Evolutionary conservation across 768 basidiomycete species (phyloP), one percentile per base, ranked within the genome.

Genomic region (Naganishia randhawae): DNA sequence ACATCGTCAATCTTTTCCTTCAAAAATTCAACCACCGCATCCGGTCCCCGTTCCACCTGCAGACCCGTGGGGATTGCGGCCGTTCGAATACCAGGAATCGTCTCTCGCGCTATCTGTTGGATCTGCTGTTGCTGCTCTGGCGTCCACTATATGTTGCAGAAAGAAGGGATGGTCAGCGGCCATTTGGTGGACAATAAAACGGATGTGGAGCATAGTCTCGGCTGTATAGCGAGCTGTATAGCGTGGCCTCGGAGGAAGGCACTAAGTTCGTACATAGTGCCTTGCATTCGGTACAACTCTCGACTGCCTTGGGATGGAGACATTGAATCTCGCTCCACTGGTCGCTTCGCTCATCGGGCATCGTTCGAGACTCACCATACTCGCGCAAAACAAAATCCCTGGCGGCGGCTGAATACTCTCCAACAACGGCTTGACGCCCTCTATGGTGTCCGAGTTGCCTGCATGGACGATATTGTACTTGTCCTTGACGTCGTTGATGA

Each of bases 101-200:
- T 76, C 16, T 71, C 71, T 11, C 57, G 55, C 3, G 76, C 77
- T 50, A 79, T 76, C 27, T 42, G 41, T 42, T 75, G 72, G 27
- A 75, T 76, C 65, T 76, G 71, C 13, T 69, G 67, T 57, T 77
- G 75, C 50, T 79, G 71, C 55, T 79, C 77, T 0, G 76, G 76
- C 8, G 76, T 77, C 77, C 77, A 79, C 76, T 71, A 39, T 9
- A 41, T 27, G 13, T 39, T 22, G 25, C n/a, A 3, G 37, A 29
- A n/a, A 17, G 63, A 53, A 31, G 51, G 9, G 32, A 25, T 22
- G 39, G 67, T 22, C 50, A 48, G 22, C 48, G n/a, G n/a, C n/a
- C n/a, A n/a, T n/a, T n/a, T n/a, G n/a, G n/a, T n/a, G n/a, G n/a
- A n/a, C n/a, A n/a, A n/a, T n/a, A n/a, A n/a, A n/a, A n/a, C n/a